Percentiles rank a stretch among this genome's conserved stretches.
phyloP scores from a whole-genome alignment of 192 early-diverging fungal species.

The Thamnidium elegans region DNA sequence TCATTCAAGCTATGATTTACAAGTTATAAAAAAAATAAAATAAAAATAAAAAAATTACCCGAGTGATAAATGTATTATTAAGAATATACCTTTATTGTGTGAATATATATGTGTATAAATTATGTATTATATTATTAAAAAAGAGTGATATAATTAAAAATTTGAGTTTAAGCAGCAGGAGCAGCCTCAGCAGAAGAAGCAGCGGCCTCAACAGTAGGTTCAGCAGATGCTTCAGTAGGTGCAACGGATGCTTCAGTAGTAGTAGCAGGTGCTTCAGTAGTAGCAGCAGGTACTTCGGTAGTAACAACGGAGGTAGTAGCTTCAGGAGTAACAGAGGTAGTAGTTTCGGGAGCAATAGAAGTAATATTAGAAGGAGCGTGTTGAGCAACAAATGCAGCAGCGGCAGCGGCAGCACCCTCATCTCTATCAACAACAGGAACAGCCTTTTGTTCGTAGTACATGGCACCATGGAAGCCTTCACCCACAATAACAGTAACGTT shows the following conservation, averaged over 20 bases:
- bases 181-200: background rate
- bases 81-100: background rate
- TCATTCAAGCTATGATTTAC: background rate
- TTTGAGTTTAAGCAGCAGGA: no score
- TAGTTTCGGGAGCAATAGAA: background rate
- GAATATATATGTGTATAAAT: no score
- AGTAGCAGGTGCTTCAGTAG: slow-evolving; percentile 1
- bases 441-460: slow-evolving; percentile 24
- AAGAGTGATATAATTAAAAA: no score
- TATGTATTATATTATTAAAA: no score
- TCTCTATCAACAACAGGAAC: background rate
- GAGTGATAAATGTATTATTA: background rate
- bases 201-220: background rate
- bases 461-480: slow-evolving; percentile 6
- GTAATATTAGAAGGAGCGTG: background rate
- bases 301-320: background rate
- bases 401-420: background rate
- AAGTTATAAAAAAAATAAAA: background rate
- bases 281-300: background rate
- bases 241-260: background rate
- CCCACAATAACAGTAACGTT: slow-evolving; percentile 27
- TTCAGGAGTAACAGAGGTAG: background rate
- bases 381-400: background rate
- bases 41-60: no score
- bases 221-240: background rate